A percentile compares a stretch with the other conserved stretches of the same genome.
These are phyloP conservation scores for Thuja plicata DNA, from an alignment of 83 land plant species.

Conservation along the genomic window DNA sequence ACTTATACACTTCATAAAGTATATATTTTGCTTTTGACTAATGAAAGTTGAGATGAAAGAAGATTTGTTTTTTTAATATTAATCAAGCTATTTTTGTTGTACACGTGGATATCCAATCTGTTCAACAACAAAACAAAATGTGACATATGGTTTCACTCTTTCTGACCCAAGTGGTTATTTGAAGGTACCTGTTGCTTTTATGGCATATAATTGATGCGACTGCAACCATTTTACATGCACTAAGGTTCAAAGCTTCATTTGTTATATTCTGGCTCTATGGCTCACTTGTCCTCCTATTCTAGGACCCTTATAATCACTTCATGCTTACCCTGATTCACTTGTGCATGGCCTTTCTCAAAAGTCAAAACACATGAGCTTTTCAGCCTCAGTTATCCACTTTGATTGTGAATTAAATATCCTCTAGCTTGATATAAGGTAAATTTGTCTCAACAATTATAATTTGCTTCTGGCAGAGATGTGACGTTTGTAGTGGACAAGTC, in stretches of 20 bases:
- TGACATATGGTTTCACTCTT: background rate
- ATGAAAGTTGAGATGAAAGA: background rate
- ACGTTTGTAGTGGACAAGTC: background rate
- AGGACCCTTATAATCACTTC: background rate
- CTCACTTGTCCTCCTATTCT: background rate
- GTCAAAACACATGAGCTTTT: background rate
- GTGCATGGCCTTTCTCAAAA: background rate
- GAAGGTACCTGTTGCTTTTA: background rate
- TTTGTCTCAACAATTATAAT: too few relatives aligned
- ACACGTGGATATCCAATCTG: too few relatives aligned
- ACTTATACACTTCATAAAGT: too few relatives aligned
- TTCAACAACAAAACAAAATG: too few relatives aligned
- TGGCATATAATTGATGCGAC: background rate
- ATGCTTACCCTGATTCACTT: background rate
- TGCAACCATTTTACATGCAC: background rate
- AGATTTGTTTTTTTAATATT: too few relatives aligned
- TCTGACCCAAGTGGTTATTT: background rate
- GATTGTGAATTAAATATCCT: background rate
- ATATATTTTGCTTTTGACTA: background rate
- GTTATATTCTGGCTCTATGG: background rate
- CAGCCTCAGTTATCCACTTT: background rate
- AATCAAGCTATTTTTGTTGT: background rate
- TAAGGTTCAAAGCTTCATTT: too few relatives aligned
- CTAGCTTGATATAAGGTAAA: too few relatives aligned
- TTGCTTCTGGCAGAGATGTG: background rate